A percentile compares a stretch with the other conserved stretches of the same genome.
These are phyloP conservation scores for Phytophthora hybrid DNA, from an alignment of 352 stramenopile genomes.

Conservation along the genomic window DNA sequence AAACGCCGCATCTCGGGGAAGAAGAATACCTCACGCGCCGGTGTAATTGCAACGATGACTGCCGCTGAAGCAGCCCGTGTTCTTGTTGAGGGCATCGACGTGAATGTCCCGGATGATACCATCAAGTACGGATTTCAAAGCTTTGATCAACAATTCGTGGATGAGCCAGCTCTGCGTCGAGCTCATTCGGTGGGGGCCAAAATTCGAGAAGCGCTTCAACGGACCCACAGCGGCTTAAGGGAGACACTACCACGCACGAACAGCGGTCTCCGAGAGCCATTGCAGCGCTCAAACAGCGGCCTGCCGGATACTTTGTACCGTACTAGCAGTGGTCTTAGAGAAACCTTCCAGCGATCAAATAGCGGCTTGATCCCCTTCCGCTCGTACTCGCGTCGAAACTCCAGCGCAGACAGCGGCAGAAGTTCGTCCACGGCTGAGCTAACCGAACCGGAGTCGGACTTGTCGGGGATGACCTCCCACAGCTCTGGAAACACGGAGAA, in stretches of 20 bases:
- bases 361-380: neutral
- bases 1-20: slow-evolving; percentile 7
- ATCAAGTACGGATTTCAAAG: slow-evolving; percentile 34
- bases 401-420: neutral
- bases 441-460: slow-evolving; percentile 4
- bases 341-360: neutral
- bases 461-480: neutral
- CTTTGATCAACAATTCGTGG: slow-evolving; percentile 13
- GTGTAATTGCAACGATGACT: slow-evolving; percentile 9
- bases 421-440: slow-evolving; percentile 1
- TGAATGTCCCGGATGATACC: slow-evolving; percentile 18
- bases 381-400: neutral
- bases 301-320: neutral
- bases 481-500: neutral
- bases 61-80: slow-evolving; percentile 15
- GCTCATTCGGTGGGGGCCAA: slow-evolving; percentile 6
- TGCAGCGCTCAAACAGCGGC: neutral
- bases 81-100: slow-evolving; percentile 24
- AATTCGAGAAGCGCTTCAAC: slow-evolving; percentile 12
- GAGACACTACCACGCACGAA: neutral
- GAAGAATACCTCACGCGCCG: slow-evolving; percentile 1
- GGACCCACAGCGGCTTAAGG: neutral
- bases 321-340: neutral
- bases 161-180: slow-evolving; percentile 6
- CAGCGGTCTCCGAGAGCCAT: neutral